Evolutionary conservation across 139 green algal species (phyloP).

Genomic region (Yamagishiella unicocca): DNA sequence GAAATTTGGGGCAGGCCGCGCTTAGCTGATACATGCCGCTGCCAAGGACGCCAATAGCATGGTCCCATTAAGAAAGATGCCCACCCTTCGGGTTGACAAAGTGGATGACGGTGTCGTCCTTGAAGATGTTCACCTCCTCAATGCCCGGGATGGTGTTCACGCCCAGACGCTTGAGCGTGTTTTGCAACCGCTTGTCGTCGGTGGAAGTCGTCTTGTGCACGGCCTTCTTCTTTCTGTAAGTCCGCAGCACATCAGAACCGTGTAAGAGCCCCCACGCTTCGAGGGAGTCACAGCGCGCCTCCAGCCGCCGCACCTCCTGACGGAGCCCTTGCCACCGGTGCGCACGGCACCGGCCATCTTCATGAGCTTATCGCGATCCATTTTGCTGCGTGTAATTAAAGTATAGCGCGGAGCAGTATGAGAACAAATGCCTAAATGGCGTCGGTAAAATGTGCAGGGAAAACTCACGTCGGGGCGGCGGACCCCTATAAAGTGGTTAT

Average conservation of each 20-base stretch:
- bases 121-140: slow-evolving; percentile 99
- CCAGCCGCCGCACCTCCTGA: slow-evolving; percentile 78
- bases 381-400: slow-evolving; percentile 55
- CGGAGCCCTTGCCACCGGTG: slow-evolving; percentile 95
- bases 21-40: background rate
- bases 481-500: slow-evolving; percentile 7
- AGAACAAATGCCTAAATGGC: background rate
- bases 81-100: slow-evolving; percentile 97
- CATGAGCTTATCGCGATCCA: slow-evolving; percentile 95
- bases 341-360: slow-evolving; percentile 94
- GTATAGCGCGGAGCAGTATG: background rate
- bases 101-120: slow-evolving; percentile 91
- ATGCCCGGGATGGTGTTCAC: slow-evolving; percentile 99
- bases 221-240: slow-evolving; percentile 99
- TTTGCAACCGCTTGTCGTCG: slow-evolving; percentile 98
- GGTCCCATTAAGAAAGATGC: background rate
- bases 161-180: slow-evolving; percentile 97
- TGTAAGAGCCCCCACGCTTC: background rate
- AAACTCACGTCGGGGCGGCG: slow-evolving; percentile 1
- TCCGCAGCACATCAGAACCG: background rate
- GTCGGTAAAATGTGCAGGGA: background rate
- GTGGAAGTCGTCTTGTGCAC: slow-evolving; percentile 96
- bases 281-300: background rate
- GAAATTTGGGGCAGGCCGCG: background rate
- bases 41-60: no score